Base-by-base conservation (phyloP, 805 yeast species). In the Pichia manshurica region DNA sequence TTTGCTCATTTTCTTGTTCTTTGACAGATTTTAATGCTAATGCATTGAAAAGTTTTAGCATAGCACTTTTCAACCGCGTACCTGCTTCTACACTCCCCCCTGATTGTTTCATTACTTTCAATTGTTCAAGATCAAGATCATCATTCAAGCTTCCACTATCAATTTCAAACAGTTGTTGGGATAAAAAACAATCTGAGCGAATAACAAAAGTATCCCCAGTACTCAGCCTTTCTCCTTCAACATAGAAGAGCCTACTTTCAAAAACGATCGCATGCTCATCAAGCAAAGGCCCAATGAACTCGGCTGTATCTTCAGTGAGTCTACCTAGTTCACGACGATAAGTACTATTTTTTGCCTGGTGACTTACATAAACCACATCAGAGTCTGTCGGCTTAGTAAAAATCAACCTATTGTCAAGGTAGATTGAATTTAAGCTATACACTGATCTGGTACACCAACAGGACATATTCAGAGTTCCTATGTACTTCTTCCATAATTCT, bases 381-480 rank as follows among this genome's bases (percentile, higher is more conserved):
- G 58, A 39, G 31, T 54, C 53, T 3, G 28, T 25, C 6, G 51
- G 56, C 22, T 56, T 59, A 9, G 53, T 39, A 17, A 61, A 44
- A 16, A 21, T 36, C 10, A 62, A 33, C 31, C 37, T 53, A 47
- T 80, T 72, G 1, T 74, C 32, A 4, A 21, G 73, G 55, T 70
- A 75, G 21, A 69, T 61, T 1, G 78, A 60, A 0, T 77, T 72
- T 22, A 50, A 19, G 23, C 67, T 70, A 22, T 72, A 53, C 0
- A 81, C 75, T 0, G 87, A 84, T 50, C 90, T 66, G 0, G 89
- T 83, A 12, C 89, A 84, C 84, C 85, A 81, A 3, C 84, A 86
- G 44, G 74, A 74, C 2, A 79, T 75, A 49, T 75, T 75, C 10
- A 82, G 49, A 0, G 83, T 68, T 0, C 91, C 91, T 28, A 84